These are phyloP conservation scores for Leccinum fallax DNA, from an alignment of 1,284 basidiomycete species.

Conservation along the genomic window DNA sequence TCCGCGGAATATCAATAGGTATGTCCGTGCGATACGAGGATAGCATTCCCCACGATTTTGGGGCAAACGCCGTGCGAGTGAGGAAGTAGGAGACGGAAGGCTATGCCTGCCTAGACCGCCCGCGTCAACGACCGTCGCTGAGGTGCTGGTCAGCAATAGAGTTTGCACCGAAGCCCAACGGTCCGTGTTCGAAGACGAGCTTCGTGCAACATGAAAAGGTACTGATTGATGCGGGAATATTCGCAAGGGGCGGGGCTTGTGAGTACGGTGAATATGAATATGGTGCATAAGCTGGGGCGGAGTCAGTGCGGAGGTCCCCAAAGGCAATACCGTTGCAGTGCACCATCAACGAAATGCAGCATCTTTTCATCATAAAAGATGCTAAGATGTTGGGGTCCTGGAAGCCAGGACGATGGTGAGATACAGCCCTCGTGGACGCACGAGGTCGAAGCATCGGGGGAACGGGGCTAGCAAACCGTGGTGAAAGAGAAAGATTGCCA, in stretches of 20 bases:
- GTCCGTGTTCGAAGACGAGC: neutral
- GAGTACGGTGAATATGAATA: neutral
- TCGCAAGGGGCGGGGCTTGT: neutral
- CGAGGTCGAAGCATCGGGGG: neutral
- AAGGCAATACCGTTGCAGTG: constrained; percentile 21
- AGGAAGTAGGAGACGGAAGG: constrained; percentile 4
- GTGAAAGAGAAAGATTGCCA: neutral
- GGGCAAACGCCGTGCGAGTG: constrained; percentile 6
- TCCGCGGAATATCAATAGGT: neutral
- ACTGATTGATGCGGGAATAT: constrained; percentile 1
- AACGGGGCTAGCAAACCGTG: neutral
- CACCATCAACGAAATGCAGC: neutral
- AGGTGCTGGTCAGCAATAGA: constrained; percentile 13
- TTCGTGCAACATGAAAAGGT: constrained; percentile 3
- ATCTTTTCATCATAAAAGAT: constrained; percentile 16
- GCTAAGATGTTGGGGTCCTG: constrained; percentile 6
- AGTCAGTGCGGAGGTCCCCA: neutral
- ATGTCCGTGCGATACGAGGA: constrained; percentile 4
- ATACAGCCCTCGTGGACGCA: constrained; percentile 11
- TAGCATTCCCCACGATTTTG: constrained; percentile 6
- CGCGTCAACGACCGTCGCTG: constrained; percentile 17
- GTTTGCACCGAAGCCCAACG: constrained; percentile 10
- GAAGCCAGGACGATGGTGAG: neutral
- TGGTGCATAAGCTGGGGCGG: constrained; percentile 2
- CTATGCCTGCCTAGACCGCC: constrained; percentile 4